Percentiles rank a stretch among this genome's conserved stretches.
These are phyloP conservation scores for Kwoniella sp. DNA, from an alignment of 768 basidiomycete genomes.

Conservation along the genomic window DNA sequence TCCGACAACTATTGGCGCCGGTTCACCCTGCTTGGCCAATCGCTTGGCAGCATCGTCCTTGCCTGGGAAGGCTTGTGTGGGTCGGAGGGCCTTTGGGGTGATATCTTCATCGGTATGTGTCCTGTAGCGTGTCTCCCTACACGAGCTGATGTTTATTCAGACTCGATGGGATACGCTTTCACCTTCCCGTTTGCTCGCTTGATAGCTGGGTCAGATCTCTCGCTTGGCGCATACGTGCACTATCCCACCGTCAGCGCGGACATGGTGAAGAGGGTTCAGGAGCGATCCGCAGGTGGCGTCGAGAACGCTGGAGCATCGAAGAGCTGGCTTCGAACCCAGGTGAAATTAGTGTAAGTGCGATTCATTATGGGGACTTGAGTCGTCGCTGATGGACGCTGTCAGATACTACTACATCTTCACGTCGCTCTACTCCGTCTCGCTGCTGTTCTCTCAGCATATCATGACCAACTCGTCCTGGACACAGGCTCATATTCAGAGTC, in stretches of 20 bases:
- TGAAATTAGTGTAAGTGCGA: slow-evolving; percentile 62
- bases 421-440: slow-evolving; percentile 69
- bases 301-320: slow-evolving; percentile 64
- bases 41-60: slow-evolving; percentile 76
- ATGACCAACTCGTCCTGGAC: slow-evolving; percentile 99
- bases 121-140: neutral
- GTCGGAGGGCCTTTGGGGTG: slow-evolving; percentile 64
- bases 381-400: neutral
- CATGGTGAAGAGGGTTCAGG: slow-evolving; percentile 77
- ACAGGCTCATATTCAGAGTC: slow-evolving; percentile 69
- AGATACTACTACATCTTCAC: slow-evolving; percentile 90
- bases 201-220: slow-evolving; percentile 57
- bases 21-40: slow-evolving; percentile 92
- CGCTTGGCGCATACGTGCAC: slow-evolving; percentile 87
- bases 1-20: slow-evolving; percentile 77
- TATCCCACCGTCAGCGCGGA: slow-evolving; percentile 94
- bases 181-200: slow-evolving; percentile 73
- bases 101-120: slow-evolving; percentile 77
- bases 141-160: slow-evolving; percentile 52
- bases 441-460: slow-evolving; percentile 60
- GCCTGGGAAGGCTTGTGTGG: slow-evolving; percentile 70
- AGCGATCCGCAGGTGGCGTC: slow-evolving; percentile 56
- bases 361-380: neutral
- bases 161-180: slow-evolving; percentile 98
- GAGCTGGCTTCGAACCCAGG: slow-evolving; percentile 57